Evolutionary conservation across 257 asterid species (phyloP), one percentile per base, ranked within the genome.

Genomic region (Rhazya stricta): DNA sequence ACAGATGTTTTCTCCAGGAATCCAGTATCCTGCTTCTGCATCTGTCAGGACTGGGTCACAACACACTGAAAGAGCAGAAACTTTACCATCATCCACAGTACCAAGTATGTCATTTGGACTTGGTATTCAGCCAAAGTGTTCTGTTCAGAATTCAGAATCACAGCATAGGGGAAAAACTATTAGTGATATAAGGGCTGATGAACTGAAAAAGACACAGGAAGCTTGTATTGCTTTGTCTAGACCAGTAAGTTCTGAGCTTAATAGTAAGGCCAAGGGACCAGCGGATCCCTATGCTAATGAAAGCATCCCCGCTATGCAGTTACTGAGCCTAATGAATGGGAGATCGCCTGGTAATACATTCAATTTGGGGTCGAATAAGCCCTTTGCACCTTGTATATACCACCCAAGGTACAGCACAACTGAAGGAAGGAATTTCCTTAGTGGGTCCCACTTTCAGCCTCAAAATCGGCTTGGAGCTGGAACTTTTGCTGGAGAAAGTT

Each of bases 301-400:
- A 12, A 83, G 88, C 27, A 94, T 91, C 78, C 96, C 92, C 15
- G 96, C 97, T 34, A 81, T 94, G 96, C 94, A 90, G 73, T 72
- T 94, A 82, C 86, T 91, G 21, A 89, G 93, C 62, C 79, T 91
- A 81, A 91, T 90, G 96, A 89, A 93, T 73, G 88, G 80, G 56
- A 73, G 86, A 42, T 76, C 84, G 37, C 76, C 75, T 32, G 68
- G 74, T 46, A 53, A 75, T 7, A 42, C 89, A 51, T 84, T 77
- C 74, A 75, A 82, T 73, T 58, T 81, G 37, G 92, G 86, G 51
- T 21, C 82, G 9, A 80, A 80, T 62, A 76, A 50, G 67, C 76
- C 79, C 85, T 81, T 69, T n/a, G 69, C 88, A 72, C 84, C 86
- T 2, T 84, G 90, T 78, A 70, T 76, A 65, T 77, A 79, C 74